Evolutionary conservation across 2,329 filamentous ascomycete genomes (phyloP).

Genomic region (Talaromyces sp.): DNA sequence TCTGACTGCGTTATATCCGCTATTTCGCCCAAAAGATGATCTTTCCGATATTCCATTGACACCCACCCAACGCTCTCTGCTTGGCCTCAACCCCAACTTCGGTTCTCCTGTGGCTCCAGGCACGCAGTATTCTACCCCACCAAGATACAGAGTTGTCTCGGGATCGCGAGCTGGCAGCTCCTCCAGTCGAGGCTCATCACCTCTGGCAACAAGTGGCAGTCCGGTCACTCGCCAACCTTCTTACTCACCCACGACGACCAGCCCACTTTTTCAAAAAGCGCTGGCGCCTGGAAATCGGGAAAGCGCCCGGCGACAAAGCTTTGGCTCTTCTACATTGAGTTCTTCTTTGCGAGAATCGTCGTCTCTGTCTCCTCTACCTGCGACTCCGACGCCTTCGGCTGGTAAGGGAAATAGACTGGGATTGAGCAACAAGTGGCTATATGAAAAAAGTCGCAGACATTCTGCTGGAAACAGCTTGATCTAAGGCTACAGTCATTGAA

Average conservation of each 20-base stretch:
- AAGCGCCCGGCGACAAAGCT: constrained; percentile 54
- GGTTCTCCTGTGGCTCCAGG: constrained; percentile 59
- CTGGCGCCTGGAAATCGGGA: constrained; percentile 44
- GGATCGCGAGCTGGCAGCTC: constrained; percentile 47
- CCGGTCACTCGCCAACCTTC: constrained; percentile 37
- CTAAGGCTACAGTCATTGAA: not conserved
- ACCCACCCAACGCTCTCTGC: constrained; percentile 74
- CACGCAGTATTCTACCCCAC: constrained; percentile 75
- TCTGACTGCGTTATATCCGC: constrained; percentile 62
- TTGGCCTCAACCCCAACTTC: constrained; percentile 70
- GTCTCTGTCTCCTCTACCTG: constrained; percentile 54
- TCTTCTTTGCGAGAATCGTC: constrained; percentile 37
- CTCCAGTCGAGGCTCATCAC: constrained; percentile 34
- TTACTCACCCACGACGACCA: constrained; percentile 48
- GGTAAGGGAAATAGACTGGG: constrained; percentile 67
- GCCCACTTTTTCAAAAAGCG: constrained; percentile 64
- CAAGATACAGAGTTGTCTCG: constrained; percentile 74
- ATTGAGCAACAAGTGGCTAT: constrained; percentile 91
- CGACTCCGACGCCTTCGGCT: constrained; percentile 62
- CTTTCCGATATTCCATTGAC: constrained; percentile 87
- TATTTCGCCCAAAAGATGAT: constrained; percentile 67
- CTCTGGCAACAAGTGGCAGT: constrained; percentile 34
- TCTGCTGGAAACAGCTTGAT: constrained; percentile 31
- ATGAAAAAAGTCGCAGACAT: constrained; percentile 62
- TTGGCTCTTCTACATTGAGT: constrained; percentile 51